Percentiles rank a stretch among this genome's conserved stretches.
Evolutionary conservation across 768 basidiomycete species (phyloP).

Genomic region (Pisolithus marmoratus): DNA sequence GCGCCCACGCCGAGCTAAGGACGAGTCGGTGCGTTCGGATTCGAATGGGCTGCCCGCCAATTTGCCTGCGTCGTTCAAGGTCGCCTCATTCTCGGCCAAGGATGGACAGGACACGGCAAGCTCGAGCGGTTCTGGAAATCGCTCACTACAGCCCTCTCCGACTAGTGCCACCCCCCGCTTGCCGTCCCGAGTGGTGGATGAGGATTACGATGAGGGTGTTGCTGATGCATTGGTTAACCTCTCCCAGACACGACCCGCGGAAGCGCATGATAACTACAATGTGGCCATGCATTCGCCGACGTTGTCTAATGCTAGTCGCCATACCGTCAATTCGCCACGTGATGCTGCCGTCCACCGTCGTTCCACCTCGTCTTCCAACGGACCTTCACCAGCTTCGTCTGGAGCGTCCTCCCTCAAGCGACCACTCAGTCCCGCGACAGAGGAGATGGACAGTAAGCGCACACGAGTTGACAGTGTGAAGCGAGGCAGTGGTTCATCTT

Average conservation of each 20-base stretch:
- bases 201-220: constrained; percentile 93
- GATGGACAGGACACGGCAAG: constrained; percentile 59
- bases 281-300: constrained; percentile 46
- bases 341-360: constrained; percentile 47
- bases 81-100: constrained; percentile 31
- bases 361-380: constrained; percentile 61
- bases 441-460: constrained; percentile 60
- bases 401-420: constrained; percentile 51
- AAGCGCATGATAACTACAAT: constrained; percentile 24
- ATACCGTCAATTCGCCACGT: constrained; percentile 41
- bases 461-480: constrained; percentile 51
- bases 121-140: constrained; percentile 55
- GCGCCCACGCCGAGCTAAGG: constrained; percentile 39
- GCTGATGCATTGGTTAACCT: constrained; percentile 80
- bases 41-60: constrained; percentile 24
- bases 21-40: constrained; percentile 32
- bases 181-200: constrained; percentile 70
- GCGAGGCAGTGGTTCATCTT: constrained; percentile 47
- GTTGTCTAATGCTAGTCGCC: constrained; percentile 52
- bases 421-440: constrained; percentile 60
- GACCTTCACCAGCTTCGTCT: constrained; percentile 57
- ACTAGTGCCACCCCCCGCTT: constrained; percentile 55
- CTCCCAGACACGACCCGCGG: constrained; percentile 36
- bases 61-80: constrained; percentile 28
- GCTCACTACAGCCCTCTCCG: constrained; percentile 70